These are phyloP conservation scores for Angophora floribunda DNA, from an alignment of 345 rosid species.

Conservation along the genomic window DNA sequence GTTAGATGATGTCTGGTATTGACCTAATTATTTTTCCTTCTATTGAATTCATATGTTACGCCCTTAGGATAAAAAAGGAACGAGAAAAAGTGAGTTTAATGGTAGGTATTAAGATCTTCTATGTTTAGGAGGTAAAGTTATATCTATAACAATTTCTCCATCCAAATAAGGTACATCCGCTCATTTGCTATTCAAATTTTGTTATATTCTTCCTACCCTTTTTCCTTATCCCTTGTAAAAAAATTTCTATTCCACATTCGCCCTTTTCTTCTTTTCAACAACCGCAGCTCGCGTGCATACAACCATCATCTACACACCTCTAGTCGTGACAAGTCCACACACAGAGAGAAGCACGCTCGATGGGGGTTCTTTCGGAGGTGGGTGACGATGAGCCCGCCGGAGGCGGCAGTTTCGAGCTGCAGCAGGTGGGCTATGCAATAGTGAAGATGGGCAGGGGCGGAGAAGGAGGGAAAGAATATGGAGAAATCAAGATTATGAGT, in stretches of 20 bases:
- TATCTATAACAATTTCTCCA: rapidly evolving
- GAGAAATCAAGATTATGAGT: neutral
- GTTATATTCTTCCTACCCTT: neutral
- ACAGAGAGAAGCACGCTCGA: neutral
- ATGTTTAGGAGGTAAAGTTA: neutral
- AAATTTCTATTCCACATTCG: neutral
- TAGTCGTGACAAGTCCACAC: neutral
- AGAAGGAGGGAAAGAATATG: neutral
- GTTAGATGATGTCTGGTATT: neutral
- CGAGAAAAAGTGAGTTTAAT: neutral
- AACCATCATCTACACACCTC: neutral
- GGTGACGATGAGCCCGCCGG: neutral
- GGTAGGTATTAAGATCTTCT: neutral
- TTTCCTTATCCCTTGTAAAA: neutral
- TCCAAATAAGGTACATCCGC: rapidly evolving
- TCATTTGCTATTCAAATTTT: neutral
- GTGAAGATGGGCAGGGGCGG: neutral
- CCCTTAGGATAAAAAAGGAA: neutral
- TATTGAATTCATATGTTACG: neutral
- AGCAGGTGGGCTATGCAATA: neutral
- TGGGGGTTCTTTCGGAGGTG: neutral
- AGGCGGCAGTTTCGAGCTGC: neutral
- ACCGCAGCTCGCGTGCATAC: neutral
- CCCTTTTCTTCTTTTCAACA: neutral
- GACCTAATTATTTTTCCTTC: neutral